A percentile compares a stretch with the other conserved stretches of the same genome.
These are phyloP conservation scores for Micractinium sp. DNA, from an alignment of 139 green algal species.

Conservation along the genomic window DNA sequence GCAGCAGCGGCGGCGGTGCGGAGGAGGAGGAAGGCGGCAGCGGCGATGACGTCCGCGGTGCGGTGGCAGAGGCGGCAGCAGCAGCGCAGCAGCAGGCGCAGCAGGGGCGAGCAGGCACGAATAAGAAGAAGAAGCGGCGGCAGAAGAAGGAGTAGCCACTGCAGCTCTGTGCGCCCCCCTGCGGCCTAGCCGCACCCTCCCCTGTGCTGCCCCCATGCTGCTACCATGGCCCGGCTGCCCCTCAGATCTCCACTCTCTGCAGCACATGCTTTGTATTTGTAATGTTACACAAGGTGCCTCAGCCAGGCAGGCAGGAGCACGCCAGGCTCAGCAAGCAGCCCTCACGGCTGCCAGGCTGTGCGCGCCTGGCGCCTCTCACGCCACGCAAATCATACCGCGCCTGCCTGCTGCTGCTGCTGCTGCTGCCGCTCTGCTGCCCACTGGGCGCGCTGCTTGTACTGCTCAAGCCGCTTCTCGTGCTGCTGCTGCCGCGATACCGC, in stretches of 20 bases:
- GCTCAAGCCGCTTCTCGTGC: constrained; percentile 14
- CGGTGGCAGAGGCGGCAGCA: background rate
- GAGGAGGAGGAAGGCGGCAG: too few species aligned
- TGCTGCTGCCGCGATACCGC: background rate
- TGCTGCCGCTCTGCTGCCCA: constrained; percentile 13
- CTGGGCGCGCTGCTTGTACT: background rate
- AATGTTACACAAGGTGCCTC: too few species aligned
- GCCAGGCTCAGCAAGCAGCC: too few species aligned
- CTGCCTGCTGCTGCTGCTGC: background rate
- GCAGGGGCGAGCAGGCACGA: background rate
- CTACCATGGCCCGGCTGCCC: too few species aligned
- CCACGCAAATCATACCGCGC: background rate
- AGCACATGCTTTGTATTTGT: too few species aligned
- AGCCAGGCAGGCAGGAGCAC: too few species aligned
- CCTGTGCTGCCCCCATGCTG: too few species aligned
- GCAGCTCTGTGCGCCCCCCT: background rate
- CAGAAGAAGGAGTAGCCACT: background rate
- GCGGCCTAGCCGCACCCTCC: too few species aligned
- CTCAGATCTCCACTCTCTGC: too few species aligned
- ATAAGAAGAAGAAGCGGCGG: background rate
- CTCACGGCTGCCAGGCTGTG: too few species aligned
- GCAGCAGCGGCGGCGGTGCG: constrained; percentile 14
- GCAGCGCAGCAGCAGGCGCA: background rate
- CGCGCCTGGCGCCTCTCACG: background rate
- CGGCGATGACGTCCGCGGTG: background rate